Base-by-base conservation (phyloP, 139 green algal genomes). In the Chlamydomonas schloesseri region DNA sequence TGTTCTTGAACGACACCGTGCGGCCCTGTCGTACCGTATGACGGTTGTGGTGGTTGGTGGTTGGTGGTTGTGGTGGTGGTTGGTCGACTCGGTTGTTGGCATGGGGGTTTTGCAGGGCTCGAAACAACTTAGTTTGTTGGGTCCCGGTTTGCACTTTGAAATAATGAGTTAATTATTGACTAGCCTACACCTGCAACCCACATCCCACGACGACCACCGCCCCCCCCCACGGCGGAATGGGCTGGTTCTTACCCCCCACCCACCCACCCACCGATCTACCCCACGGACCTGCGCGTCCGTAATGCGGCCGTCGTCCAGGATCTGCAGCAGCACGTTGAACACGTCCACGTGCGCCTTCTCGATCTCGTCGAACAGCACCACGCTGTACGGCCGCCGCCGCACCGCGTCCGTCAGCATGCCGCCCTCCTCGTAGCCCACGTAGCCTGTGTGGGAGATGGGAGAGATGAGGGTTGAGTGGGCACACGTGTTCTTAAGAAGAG, bases 301-400 rank as follows among this genome's bases (percentile, higher is more conserved):
- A 36, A 99, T 93, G 33, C 94, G 90, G 21, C 97, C 97, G 79
- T 99, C 97, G 88, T 99, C 97, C 88, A 99, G 91, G 83, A 99
- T 92, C 91, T 99, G 96, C 0, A 71, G 81, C 73, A 80, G 68
- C 73, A 99, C 90, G 90, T 99, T 99, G 94, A 99, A 99, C 55
- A 99, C 97, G 89, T 99, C 98, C n/a, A 97, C 98, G 92, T 99
- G 97, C 55, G 97, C 97, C 92, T 99, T 99, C 91, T 99, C 98
- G 29, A 99, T 96, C 91, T 99, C 98, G 90, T 99, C 98, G 67
- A 99, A 94, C 47, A 99, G 96, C 68, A 99, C 87, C 11, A 99
- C 82, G 77, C 89, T 93, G 91, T 97, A 98, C 24, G 97, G 97
- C 31, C 89, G 94, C 24, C 96, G 94, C 62, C 92, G 83, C 47